These are phyloP conservation scores for Nigrospora oryzae DNA, from an alignment of 2,329 filamentous ascomycete species.

Conservation along the genomic window DNA sequence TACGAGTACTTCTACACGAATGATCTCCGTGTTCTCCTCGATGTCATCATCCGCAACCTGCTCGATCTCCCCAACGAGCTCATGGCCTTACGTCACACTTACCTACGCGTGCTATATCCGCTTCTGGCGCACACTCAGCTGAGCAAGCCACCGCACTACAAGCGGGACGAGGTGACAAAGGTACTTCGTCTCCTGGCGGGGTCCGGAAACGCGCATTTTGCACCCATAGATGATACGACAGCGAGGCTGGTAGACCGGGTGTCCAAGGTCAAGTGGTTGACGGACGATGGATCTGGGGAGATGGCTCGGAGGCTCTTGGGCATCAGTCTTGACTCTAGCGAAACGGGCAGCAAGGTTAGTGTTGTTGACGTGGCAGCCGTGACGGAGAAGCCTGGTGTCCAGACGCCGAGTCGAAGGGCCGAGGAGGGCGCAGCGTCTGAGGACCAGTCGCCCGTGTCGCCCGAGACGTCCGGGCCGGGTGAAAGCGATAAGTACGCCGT, in stretches of 20 bases:
- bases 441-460: neutral
- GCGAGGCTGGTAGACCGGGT: constrained; percentile 70
- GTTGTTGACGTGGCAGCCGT: constrained; percentile 72
- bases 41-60: constrained; percentile 95
- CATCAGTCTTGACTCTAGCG: constrained; percentile 58
- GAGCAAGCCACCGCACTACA: constrained; percentile 80
- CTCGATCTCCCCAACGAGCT: constrained; percentile 86
- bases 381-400: constrained; percentile 73
- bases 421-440: constrained; percentile 16
- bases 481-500: constrained; percentile 6
- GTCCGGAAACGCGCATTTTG: constrained; percentile 64
- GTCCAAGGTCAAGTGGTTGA: constrained; percentile 62
- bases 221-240: constrained; percentile 73
- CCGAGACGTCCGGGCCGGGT: constrained; percentile 7
- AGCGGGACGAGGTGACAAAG: constrained; percentile 72
- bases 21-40: constrained; percentile 84
- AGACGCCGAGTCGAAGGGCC: constrained; percentile 63
- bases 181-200: constrained; percentile 66
- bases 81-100: constrained; percentile 75
- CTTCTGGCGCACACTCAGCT: constrained; percentile 88
- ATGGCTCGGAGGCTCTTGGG: constrained; percentile 56
- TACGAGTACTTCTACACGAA: constrained; percentile 99
- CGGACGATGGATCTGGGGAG: constrained; percentile 23
- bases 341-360: constrained; percentile 65
- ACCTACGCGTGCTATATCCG: constrained; percentile 85